Evolutionary conservation across 2,329 filamentous ascomycete species (phyloP).

Genomic region (Coleophoma eucalyptorum): DNA sequence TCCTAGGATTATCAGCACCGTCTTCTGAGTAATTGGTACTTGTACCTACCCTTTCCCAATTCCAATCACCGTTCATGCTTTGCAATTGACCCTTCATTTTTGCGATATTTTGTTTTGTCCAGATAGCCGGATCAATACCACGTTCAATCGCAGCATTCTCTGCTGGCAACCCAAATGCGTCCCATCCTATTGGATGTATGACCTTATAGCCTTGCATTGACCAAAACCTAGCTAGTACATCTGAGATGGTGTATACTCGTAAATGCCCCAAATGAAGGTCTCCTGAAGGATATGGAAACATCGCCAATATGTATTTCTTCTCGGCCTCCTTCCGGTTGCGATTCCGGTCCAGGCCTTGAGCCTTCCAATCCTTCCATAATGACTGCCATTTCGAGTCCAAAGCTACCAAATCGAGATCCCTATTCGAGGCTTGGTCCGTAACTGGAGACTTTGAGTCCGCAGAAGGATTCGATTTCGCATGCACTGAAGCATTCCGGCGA

Average conservation of each 20-base stretch:
- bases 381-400: constrained; percentile 23
- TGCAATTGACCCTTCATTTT: constrained; percentile 81
- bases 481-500: no score
- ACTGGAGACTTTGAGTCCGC: no score
- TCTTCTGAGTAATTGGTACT: constrained; percentile 9
- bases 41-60: constrained; percentile 72
- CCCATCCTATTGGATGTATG: constrained; percentile 90
- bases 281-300: constrained; percentile 93
- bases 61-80: constrained; percentile 76
- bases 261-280: constrained; percentile 83
- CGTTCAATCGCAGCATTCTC: constrained; percentile 88
- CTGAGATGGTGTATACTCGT: constrained; percentile 86
- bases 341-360: neutral
- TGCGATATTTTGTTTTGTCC: constrained; percentile 77
- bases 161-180: constrained; percentile 85
- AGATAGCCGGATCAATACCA: constrained; percentile 70
- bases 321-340: constrained; percentile 13
- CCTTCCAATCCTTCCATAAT: constrained; percentile 11
- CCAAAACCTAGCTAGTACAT: constrained; percentile 75
- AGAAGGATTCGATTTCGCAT: no score
- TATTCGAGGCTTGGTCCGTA: no score
- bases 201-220: constrained; percentile 72
- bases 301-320: constrained; percentile 72
- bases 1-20: constrained; percentile 49
- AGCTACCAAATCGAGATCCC: constrained; percentile 14